Evolutionary conservation across 768 basidiomycete genomes (phyloP), one percentile per base, ranked within the genome.

Genomic region (Ephemerocybe angulata): DNA sequence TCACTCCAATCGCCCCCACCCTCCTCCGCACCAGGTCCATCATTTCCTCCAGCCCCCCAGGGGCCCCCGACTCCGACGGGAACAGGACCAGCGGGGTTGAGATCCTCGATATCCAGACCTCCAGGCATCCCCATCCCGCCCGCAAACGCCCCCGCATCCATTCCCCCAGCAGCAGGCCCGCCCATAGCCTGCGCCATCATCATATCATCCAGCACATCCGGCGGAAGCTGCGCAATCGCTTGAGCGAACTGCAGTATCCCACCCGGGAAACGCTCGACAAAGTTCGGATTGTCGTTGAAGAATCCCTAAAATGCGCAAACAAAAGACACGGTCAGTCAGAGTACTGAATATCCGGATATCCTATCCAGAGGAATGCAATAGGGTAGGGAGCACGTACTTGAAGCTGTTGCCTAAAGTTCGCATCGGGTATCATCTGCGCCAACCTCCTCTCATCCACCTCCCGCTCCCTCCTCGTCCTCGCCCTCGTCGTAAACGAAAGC

Each of bases 171-270:
- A n/a, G 57, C 48, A 30, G 29, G 72, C 40, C 67, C 75, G 55
- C 65, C 74, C 65, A 72, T 69, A 33, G 70, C 78, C 10, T 76
- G 72, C 24, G 66, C 75, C 44, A 82, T 47, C 77, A 87, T 76
- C 63, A 88, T 50, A 52, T 84, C 83, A 47, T 86, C 77, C 54
- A 88, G 58, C n/a, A 73, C 76, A 38, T 85, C 84, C 40, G 80
- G 77, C 3, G 81, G 76, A 56, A 80, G 70, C 58, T 84, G 77
- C 21, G 66, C 81, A 37, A 81, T 71, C 64, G 77, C 68, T 64
- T 84, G 80, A 21, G 80, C 78, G 59, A 88, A 83, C 62, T 86
- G 81, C 21, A 82, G 68, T n/a, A 86, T 67, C 1, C 87, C 87
- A 0, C 82, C 87, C 0, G 82, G 86, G 54, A 88, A 82, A 57